Conservation (phyloP, 208 protist genomes). For the Wallacemonas sp. region DNA sequence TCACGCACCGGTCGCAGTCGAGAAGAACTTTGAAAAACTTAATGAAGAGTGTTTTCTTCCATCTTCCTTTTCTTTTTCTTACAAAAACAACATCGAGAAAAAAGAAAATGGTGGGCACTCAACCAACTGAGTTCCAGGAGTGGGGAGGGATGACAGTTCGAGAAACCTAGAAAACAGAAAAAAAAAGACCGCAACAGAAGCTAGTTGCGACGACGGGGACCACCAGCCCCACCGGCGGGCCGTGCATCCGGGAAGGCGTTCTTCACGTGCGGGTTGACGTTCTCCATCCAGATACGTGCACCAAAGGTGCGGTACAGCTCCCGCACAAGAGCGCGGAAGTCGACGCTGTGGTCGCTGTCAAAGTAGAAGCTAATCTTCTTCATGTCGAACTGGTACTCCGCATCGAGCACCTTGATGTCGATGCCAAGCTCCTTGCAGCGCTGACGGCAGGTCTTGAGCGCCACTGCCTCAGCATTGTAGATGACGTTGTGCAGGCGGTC, state of each 20-base stretch:
- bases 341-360: constrained; percentile 84
- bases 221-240: constrained; percentile 11
- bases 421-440: constrained; percentile 81
- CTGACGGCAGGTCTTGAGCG: constrained; percentile 86
- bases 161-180: too few species aligned
- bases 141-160: too few species aligned
- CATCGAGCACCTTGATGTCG: constrained; percentile 78
- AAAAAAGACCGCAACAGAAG: too few species aligned
- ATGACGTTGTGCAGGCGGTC: constrained; percentile 80
- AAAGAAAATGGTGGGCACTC: too few species aligned
- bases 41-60: too few species aligned
- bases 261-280: constrained; percentile 86
- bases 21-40: too few species aligned
- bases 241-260: constrained; percentile 70
- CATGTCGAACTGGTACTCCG: constrained; percentile 93
- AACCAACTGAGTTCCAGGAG: too few species aligned
- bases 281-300: constrained; percentile 94
- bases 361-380: constrained; percentile 95
- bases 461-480: constrained; percentile 74
- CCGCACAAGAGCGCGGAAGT: constrained; percentile 87
- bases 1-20: too few species aligned
- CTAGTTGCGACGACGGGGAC: constrained; percentile 12
- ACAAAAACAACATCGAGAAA: too few species aligned
- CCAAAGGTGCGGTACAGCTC: constrained; percentile 91
- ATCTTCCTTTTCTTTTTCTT: too few species aligned